phyloP scores from a whole-genome alignment of 352 stramenopile genomes.

The Pythium scleroteichum region DNA sequence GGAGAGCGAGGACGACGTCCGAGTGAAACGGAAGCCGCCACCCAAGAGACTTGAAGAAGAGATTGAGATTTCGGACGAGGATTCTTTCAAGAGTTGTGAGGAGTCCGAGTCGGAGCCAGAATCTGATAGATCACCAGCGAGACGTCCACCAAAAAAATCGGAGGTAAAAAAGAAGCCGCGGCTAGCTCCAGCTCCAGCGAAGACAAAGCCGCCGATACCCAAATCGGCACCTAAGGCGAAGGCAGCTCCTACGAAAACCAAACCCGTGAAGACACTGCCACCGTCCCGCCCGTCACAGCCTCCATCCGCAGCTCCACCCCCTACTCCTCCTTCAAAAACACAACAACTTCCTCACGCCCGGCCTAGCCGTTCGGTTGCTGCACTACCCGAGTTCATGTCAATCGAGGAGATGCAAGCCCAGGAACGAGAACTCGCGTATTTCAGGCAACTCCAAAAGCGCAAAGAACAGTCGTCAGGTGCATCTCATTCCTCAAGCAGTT shows the following conservation, averaged over 20 bases:
- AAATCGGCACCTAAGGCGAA: neutral
- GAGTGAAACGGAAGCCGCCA: neutral
- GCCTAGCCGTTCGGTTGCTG: slow-evolving; percentile 29
- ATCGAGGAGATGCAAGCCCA: slow-evolving; percentile 55
- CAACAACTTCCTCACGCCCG: neutral
- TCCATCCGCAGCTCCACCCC: neutral
- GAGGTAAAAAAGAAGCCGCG: slow-evolving; percentile 5
- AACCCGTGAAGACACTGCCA: neutral
- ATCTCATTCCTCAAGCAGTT: neutral
- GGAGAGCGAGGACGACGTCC: slow-evolving; percentile 7
- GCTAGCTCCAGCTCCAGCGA: neutral
- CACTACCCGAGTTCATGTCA: slow-evolving; percentile 38
- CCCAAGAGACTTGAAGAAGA: slow-evolving; percentile 23
- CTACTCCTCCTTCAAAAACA: neutral
- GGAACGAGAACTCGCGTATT: slow-evolving; percentile 41
- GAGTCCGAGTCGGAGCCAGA: slow-evolving; percentile 2
- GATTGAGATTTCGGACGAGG: slow-evolving; percentile 16
- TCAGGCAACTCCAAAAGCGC: slow-evolving; percentile 37
- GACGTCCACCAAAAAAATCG: neutral
- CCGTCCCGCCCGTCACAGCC: neutral
- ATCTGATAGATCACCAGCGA: neutral
- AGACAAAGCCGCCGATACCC: neutral
- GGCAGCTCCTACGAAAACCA: neutral
- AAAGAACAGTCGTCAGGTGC: slow-evolving; percentile 8
- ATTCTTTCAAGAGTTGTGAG: neutral